These are phyloP conservation scores for Vitis rotundifolia DNA, from an alignment of 164 flowering plant species.

Conservation along the genomic window DNA sequence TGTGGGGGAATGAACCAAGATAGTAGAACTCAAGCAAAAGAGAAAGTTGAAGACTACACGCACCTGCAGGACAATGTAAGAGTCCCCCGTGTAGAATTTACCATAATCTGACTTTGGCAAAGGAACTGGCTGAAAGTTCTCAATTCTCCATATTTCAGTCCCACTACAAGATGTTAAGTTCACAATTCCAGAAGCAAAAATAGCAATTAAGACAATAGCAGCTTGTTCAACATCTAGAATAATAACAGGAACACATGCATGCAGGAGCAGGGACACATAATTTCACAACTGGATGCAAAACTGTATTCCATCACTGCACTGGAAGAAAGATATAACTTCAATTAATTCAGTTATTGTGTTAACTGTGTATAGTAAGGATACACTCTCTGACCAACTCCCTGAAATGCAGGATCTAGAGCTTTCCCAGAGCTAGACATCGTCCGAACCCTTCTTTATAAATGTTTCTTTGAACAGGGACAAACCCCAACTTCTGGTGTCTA, in stretches of 20 bases:
- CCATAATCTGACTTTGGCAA: slow-evolving; percentile 88
- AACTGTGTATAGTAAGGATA: slow-evolving; percentile 55
- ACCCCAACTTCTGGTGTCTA: neutral
- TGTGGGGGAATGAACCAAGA: neutral
- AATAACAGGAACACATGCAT: neutral
- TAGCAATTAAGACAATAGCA: neutral
- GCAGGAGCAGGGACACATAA: too few species aligned
- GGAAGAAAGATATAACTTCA: neutral
- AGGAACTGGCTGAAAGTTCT: slow-evolving; percentile 86
- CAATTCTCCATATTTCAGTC: slow-evolving; percentile 95
- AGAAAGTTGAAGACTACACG: neutral
- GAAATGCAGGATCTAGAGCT: slow-evolving; percentile 88
- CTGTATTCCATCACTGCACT: neutral
- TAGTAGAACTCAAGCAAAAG: neutral
- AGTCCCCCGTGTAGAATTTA: slow-evolving; percentile 87
- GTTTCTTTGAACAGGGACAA: slow-evolving; percentile 6
- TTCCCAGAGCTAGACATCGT: slow-evolving; percentile 74
- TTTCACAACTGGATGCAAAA: neutral
- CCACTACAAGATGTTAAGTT: slow-evolving; percentile 75
- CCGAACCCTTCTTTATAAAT: slow-evolving; percentile 17
- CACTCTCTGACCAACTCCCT: slow-evolving; percentile 83
- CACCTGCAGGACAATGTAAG: slow-evolving; percentile 90
- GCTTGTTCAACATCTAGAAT: neutral
- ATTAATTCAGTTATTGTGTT: neutral
- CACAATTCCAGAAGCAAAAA: neutral